Base-by-base conservation (phyloP, 2,329 filamentous ascomycete species). In the Colletotrichum sojae region DNA sequence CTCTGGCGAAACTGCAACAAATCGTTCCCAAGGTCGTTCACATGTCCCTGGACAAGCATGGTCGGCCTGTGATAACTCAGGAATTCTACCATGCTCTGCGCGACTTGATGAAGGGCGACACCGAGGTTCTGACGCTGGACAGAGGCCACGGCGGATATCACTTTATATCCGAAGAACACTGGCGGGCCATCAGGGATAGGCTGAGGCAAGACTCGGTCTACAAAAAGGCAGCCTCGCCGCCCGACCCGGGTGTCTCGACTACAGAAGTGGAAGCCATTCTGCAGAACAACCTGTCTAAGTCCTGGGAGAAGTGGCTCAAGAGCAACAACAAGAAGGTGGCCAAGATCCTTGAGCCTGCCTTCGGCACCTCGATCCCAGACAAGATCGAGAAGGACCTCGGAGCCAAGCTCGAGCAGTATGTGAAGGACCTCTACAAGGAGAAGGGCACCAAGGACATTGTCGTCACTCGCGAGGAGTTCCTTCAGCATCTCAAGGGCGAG, bases 81-180 rank as follows among this genome's bases (percentile, higher is more conserved):
- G 85, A 89, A 3, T 92, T 94, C 69, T 94, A 89, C 87, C 83
- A 88, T 64, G 91, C 90, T 0, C 76, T 94, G 9, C 82, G 84
- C 25, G 85, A 86, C 61, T 83, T 86, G 65, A 85, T 92, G 55
- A 80, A 80, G 20, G 77, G 80, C 1, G 86, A 88, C 51, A 80
- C 80, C 2, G 78, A 80, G 36, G 81, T 89, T 46, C 75, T 88
- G 45, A 84, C 80, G 3, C 73, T 88, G 3, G 80, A 86, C 43
- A 80, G 81, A 36, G 76, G 78, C 3, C 75, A 77, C 2, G 74
- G 81, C 16, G 77, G 76, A n/a, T 80, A 78, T 20, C 75, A 81
- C 15, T 73, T 81, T 18, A 79, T 84, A 4, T 83, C 83, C 0
- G 82, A 87, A 10, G 71, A 80, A 31, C 82, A 86, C 48, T 88